Percentiles rank a stretch among this genome's conserved stretches.
These are phyloP conservation scores for Ochetophila trinervis DNA, from an alignment of 306 rosid species.

Conservation along the genomic window DNA sequence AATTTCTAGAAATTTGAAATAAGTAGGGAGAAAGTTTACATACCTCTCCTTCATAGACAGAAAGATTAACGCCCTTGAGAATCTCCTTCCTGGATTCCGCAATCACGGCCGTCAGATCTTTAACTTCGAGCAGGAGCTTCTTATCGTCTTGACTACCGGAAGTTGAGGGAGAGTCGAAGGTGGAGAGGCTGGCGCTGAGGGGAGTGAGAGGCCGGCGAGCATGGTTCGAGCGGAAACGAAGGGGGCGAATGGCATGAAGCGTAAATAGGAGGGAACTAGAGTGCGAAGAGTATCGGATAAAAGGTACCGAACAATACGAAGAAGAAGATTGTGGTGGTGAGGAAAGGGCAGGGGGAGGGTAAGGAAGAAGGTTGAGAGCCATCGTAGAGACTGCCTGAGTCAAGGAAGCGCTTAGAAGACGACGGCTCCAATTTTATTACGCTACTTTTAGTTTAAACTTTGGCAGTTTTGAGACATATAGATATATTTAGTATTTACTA, in stretches of 20 bases:
- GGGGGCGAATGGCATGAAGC: conserved; percentile 17
- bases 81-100: conserved; percentile 55
- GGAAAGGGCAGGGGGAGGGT: not conserved
- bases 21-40: not conserved
- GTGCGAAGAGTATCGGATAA: conserved; percentile 2
- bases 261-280: conserved; percentile 16
- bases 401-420: not conserved
- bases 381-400: not conserved
- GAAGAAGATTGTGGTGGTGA: conserved; percentile 5
- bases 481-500: too few relatives aligned
- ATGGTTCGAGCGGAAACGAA: conserved; percentile 20
- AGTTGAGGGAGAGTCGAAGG: conserved; percentile 24
- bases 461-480: too few relatives aligned
- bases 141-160: conserved; percentile 20
- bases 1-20: not conserved
- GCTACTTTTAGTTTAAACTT: too few relatives aligned
- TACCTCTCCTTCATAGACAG: conserved; percentile 73
- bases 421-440: too few relatives aligned
- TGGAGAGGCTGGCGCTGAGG: conserved; percentile 31
- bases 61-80: conserved; percentile 79
- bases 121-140: conserved; percentile 67
- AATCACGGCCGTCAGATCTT: conserved; percentile 69
- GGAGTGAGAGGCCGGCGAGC: conserved; percentile 3
- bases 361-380: not conserved
- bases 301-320: not conserved